These are phyloP conservation scores for Barnettozyma wickerhamii DNA, from an alignment of 805 yeast species.

Conservation along the genomic window DNA sequence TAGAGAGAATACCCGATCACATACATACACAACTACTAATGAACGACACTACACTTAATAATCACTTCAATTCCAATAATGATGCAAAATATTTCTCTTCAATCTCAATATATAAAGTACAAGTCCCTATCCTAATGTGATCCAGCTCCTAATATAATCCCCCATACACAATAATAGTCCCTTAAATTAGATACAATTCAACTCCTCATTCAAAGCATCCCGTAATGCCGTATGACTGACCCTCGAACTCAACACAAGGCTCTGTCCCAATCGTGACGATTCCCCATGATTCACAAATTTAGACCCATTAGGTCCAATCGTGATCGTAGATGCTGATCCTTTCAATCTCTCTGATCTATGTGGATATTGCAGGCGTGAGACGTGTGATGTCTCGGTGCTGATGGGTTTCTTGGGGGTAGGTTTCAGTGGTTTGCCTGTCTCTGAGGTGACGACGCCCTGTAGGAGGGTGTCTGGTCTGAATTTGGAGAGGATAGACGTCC, in stretches of 20 bases:
- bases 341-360: constrained; percentile 11
- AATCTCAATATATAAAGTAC: no score
- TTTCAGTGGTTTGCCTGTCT: constrained; percentile 17
- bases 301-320: constrained; percentile 26
- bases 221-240: constrained; percentile 24
- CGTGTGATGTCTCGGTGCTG: neutral
- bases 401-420: constrained; percentile 1
- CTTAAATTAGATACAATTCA: no score
- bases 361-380: constrained; percentile 4
- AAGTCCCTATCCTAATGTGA: no score
- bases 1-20: neutral
- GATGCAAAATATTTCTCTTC: no score
- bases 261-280: constrained; percentile 18
- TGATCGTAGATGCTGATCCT: constrained; percentile 24
- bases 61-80: no score
- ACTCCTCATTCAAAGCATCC: constrained; percentile 21
- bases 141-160: no score
- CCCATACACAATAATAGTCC: no score
- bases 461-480: constrained; percentile 11
- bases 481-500: constrained; percentile 15
- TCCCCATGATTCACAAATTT: constrained; percentile 25
- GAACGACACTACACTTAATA: no score
- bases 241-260: constrained; percentile 20
- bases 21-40: no score
- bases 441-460: constrained; percentile 17